phyloP scores from a whole-genome alignment of 2,329 filamentous ascomycete genomes.

The Arthrobotrys entomopaga region DNA sequence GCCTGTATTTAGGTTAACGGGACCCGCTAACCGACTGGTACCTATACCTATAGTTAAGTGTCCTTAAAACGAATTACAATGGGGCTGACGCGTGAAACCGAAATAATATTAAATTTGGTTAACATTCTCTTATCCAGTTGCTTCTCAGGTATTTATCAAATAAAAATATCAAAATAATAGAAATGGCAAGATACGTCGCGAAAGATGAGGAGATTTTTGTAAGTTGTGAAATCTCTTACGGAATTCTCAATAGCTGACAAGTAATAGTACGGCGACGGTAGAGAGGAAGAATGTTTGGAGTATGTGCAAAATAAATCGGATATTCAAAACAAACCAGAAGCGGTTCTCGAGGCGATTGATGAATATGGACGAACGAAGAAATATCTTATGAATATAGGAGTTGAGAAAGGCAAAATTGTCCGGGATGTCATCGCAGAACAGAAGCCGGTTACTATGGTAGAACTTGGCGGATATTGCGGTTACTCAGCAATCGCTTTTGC shows the following conservation, averaged over 20 bases:
- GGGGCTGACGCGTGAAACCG: not conserved
- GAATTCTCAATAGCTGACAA: too few species aligned
- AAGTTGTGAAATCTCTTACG: not conserved
- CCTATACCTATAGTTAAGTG: too few species aligned
- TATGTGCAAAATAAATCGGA: conserved; percentile 59
- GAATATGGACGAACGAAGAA: conserved; percentile 72
- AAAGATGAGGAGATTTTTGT: conserved; percentile 12
- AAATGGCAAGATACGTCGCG: conserved; percentile 8
- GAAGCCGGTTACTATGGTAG: conserved; percentile 77
- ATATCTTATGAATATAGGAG: conserved; percentile 83
- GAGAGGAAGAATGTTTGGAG: conserved; percentile 77
- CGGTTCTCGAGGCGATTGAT: conserved; percentile 76
- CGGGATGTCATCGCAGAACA: conserved; percentile 73
- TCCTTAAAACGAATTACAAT: too few species aligned
- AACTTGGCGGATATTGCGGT: conserved; percentile 82
- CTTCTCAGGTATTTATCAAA: not conserved
- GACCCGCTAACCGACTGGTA: too few species aligned
- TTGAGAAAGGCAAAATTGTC: conserved; percentile 77
- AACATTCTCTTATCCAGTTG: too few species aligned
- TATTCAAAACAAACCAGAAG: conserved; percentile 72
- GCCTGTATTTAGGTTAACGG: too few species aligned
- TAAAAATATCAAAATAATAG: not conserved
- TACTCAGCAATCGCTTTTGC: conserved; percentile 84
- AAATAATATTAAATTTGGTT: not conserved
- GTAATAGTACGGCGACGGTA: conserved; percentile 72